Evolutionary conservation across 108 stramenopile genomes (phyloP).

Genomic region (Fistulifera pelliculosa): DNA sequence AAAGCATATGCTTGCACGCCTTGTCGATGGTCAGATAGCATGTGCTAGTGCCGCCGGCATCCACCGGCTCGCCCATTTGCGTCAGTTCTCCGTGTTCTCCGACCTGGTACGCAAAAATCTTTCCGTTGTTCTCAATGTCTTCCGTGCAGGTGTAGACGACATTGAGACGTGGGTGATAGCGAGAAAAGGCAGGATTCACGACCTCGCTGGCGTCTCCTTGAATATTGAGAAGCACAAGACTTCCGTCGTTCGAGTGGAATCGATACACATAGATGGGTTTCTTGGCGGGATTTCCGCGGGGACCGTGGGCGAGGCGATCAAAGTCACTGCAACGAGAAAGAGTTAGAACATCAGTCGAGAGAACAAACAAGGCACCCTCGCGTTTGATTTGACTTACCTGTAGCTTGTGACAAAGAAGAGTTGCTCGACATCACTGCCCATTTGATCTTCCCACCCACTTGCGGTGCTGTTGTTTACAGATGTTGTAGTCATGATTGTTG

Average conservation of each 20-base stretch:
- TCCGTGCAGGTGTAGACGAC: conserved; percentile 96
- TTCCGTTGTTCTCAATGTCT: conserved; percentile 83
- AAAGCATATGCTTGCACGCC: conserved; percentile 62
- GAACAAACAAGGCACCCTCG: neutral
- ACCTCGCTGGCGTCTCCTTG: conserved; percentile 52
- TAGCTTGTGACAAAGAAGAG: conserved; percentile 14
- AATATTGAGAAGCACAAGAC: conserved; percentile 76
- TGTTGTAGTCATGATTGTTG: neutral
- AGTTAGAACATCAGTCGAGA: neutral
- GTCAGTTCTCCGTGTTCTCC: conserved; percentile 50
- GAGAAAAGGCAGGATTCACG: conserved; percentile 90
- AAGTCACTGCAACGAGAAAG: conserved; percentile 7
- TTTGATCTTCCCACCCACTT: conserved; percentile 5
- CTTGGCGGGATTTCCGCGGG: conserved; percentile 69
- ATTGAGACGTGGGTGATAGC: conserved; percentile 81
- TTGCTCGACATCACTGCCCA: conserved; percentile 5
- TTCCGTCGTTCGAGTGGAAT: conserved; percentile 71
- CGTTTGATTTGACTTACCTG: conserved; percentile 2
- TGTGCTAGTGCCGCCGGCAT: conserved; percentile 87
- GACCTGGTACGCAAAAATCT: conserved; percentile 73
- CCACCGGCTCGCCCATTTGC: conserved; percentile 53
- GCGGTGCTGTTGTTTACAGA: neutral
- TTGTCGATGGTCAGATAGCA: conserved; percentile 92
- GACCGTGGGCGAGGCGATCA: conserved; percentile 72
- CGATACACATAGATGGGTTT: conserved; percentile 74